These are phyloP conservation scores for Betula pendula DNA, from an alignment of 306 rosid genomes.

Conservation along the genomic window DNA sequence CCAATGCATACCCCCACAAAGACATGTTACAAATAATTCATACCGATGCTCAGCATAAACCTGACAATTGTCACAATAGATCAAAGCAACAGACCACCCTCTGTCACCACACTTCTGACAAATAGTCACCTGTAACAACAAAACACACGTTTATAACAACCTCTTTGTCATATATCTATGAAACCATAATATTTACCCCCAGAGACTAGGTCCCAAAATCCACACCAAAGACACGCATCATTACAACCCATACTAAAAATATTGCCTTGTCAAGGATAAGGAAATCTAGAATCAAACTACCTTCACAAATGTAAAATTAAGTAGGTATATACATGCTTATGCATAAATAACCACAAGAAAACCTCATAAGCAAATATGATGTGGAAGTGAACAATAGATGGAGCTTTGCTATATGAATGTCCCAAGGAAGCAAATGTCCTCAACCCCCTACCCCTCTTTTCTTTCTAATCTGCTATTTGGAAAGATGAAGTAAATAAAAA, in stretches of 20 bases:
- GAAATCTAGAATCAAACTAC: not conserved
- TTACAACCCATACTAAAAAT: not conserved
- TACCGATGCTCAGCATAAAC: constrained; percentile 35
- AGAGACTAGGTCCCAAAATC: not conserved
- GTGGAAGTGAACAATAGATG: not conserved
- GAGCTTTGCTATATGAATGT: not conserved
- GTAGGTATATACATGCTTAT: not conserved
- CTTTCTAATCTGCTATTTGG: not conserved
- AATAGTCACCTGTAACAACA: constrained; percentile 27
- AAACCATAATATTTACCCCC: too few species aligned
- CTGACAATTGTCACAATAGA: constrained; percentile 29
- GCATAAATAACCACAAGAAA: not conserved
- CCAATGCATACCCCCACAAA: not conserved
- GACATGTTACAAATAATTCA: constrained; percentile 1
- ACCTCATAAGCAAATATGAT: not conserved
- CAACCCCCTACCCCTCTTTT: not conserved
- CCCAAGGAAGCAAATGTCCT: not conserved
- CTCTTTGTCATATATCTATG: not conserved
- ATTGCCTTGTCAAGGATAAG: not conserved
- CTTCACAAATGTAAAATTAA: not conserved
- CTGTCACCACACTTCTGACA: constrained; percentile 38
- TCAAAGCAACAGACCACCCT: constrained; percentile 31
- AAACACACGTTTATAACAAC: not conserved
- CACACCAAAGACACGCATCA: not conserved
- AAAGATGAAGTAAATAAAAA: too few species aligned